phyloP scores from a whole-genome alignment of 2,329 filamentous ascomycete genomes.

The Cladophialophora chaetospira region DNA sequence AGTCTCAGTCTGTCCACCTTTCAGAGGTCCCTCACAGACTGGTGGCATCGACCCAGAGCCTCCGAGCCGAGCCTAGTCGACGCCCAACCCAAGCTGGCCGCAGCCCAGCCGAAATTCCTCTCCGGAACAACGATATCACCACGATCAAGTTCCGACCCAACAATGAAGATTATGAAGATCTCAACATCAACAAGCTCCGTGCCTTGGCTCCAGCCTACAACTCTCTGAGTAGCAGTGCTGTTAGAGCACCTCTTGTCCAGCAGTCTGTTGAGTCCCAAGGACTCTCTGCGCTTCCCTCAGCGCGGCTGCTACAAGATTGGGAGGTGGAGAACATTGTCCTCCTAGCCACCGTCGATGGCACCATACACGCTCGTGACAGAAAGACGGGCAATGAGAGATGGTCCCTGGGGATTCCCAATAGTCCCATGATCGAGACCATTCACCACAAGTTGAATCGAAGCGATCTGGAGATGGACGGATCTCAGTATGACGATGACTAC shows the following conservation, averaged over 20 bases:
- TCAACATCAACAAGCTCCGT: conserved; percentile 31
- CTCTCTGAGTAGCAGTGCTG: conserved; percentile 60
- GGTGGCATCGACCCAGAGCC: conserved; percentile 25
- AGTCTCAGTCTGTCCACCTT: conserved; percentile 20
- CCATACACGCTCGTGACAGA: conserved; percentile 86
- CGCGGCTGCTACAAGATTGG: conserved; percentile 98
- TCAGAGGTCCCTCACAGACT: conserved; percentile 24
- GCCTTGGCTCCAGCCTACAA: conserved; percentile 89
- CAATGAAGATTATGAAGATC: conserved; percentile 29
- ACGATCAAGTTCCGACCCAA: conserved; percentile 33
- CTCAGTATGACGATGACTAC: conserved; percentile 73
- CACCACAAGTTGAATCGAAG: conserved; percentile 75
- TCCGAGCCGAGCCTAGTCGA: conserved; percentile 20
- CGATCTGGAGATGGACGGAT: conserved; percentile 57
- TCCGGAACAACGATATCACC: conserved; percentile 32
- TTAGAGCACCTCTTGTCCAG: conserved; percentile 88
- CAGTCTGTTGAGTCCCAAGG: conserved; percentile 61
- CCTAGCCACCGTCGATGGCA: conserved; percentile 99
- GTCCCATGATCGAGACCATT: conserved; percentile 86
- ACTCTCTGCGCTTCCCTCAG: conserved; percentile 80
- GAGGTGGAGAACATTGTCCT: conserved; percentile 99
- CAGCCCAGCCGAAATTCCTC: conserved; percentile 35
- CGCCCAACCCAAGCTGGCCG: conserved; percentile 30
- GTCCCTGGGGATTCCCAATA: conserved; percentile 75
- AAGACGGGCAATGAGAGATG: conserved; percentile 82